These are phyloP conservation scores for Trypethelium eluteriae DNA, from an alignment of 495 filamentous ascomycete species.

Conservation along the genomic window DNA sequence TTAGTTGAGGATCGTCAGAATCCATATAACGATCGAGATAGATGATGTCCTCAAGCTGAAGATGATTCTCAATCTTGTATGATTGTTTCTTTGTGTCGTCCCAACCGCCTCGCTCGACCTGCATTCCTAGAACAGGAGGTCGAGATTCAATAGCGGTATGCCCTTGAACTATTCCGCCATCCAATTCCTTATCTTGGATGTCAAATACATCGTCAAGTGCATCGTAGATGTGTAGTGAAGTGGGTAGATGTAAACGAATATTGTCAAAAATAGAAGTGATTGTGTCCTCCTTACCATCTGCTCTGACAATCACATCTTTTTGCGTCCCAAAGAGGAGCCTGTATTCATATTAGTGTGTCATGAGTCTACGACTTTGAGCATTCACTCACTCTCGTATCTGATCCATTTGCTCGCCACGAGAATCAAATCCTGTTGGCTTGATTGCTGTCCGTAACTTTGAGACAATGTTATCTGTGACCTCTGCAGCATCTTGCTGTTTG, in stretches of 20 bases:
- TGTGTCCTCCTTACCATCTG: not conserved
- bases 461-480: conserved; percentile 86
- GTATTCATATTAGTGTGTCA: not conserved
- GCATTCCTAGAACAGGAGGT: conserved; percentile 81
- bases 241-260: conserved; percentile 1
- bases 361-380: not conserved
- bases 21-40: conserved; percentile 90
- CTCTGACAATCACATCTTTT: not conserved
- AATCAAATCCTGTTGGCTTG: conserved; percentile 51
- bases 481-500: conserved; percentile 83
- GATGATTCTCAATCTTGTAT: conserved; percentile 70
- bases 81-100: conserved; percentile 51
- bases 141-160: conserved; percentile 56
- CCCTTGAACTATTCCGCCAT: not conserved
- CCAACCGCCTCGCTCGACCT: conserved; percentile 72
- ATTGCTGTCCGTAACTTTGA: conserved; percentile 87
- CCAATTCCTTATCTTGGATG: conserved; percentile 42
- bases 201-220: conserved; percentile 54
- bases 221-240: conserved; percentile 59
- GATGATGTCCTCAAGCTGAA: conserved; percentile 65
- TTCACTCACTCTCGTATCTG: conserved; percentile 29
- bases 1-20: conserved; percentile 48
- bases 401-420: conserved; percentile 70
- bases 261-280: not conserved
- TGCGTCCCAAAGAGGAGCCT: conserved; percentile 1